Evolutionary conservation across 2,329 filamentous ascomycete genomes (phyloP), one percentile per base, ranked within the genome.

Genomic region (Pyrenochaeta sp.): DNA sequence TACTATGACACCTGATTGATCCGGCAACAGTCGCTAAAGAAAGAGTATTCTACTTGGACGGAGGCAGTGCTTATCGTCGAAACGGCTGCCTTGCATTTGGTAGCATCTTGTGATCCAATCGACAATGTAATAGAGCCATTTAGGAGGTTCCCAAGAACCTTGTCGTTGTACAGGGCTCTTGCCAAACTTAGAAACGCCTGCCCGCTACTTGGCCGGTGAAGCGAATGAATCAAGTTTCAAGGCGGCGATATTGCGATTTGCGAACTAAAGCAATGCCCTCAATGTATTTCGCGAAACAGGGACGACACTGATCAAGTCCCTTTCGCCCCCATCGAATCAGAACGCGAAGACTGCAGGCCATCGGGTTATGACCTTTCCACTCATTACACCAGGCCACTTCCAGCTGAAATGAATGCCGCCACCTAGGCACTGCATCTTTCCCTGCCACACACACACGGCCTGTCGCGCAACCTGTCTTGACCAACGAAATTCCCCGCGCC

Each of bases 401-500:
- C 10, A 48, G 51, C 54, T 52, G 53, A n/a, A n/a, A n/a, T n/a
- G n/a, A 48, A 49, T 27, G 15, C 29, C 40, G 34, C 36, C 50
- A 39, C 15, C 55, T 47, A 55, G 53, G 51, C 53, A 47, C 36
- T 38, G 41, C 46, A 41, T 37, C 40, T 41, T n/a, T 15, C 34
- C 23, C 34, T 45, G 43, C 48, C 41, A 35, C 36, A 34, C 13
- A 19, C 18, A 31, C 14, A 18, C 20, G 29, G 10, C 41, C 35
- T 47, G 35, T 43, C 39, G 29, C 52, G 49, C 44, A 11, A 29
- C 38, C 41, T 49, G 36, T 38, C 46, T 50, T 22, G 39, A 35
- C 36, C 48, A 50, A 55, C 57, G 54, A 58, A 60, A 54, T 28
- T 45, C n/a, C 13, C 36, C 47, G 38, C 50, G 38, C 49, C 56